Conservation (phyloP, 1,139 yeast species). For the Debaryomyces fabryi region DNA sequence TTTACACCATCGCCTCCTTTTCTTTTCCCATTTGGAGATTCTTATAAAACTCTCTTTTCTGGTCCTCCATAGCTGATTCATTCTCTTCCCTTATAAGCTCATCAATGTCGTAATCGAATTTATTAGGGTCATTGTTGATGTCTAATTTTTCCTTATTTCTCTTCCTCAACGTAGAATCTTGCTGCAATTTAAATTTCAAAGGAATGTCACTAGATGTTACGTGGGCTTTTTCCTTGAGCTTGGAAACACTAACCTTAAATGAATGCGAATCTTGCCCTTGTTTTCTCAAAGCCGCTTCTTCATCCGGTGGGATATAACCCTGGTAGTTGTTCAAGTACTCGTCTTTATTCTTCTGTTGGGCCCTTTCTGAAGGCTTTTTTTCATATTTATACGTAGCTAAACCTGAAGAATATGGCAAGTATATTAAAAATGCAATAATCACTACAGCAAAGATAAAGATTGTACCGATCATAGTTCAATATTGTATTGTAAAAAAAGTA, state of each 20-base stretch:
- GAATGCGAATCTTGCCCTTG: slow-evolving; percentile 16
- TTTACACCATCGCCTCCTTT: slow-evolving; percentile 35
- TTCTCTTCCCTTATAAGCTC: slow-evolving; percentile 34
- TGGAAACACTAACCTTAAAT: slow-evolving; percentile 28
- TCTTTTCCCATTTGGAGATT: slow-evolving; percentile 31
- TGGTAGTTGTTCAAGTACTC: slow-evolving; percentile 9
- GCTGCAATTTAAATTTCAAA: slow-evolving; percentile 33
- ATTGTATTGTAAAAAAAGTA: background rate
- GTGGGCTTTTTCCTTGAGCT: slow-evolving; percentile 33
- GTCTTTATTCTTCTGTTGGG: slow-evolving; percentile 1
- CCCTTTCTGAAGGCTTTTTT: slow-evolving; percentile 14
- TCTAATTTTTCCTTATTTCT: slow-evolving; percentile 36
- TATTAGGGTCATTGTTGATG: slow-evolving; percentile 38
- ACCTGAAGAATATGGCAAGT: slow-evolving; percentile 44
- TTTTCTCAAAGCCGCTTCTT: slow-evolving; percentile 19
- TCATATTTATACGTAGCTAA: slow-evolving; percentile 35
- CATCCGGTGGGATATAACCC: slow-evolving; percentile 50
- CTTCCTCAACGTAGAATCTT: slow-evolving; percentile 19
- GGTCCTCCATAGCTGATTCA: slow-evolving; percentile 24
- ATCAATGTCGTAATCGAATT: slow-evolving; percentile 35
- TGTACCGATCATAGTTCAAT: slow-evolving; percentile 8
- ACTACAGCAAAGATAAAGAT: slow-evolving; percentile 28
- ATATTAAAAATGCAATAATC: slow-evolving; percentile 33
- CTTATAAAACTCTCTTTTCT: slow-evolving; percentile 29
- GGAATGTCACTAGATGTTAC: slow-evolving; percentile 46